Base-by-base conservation (phyloP, 1,139 yeast genomes). In the Blastobotrys serpentis region DNA sequence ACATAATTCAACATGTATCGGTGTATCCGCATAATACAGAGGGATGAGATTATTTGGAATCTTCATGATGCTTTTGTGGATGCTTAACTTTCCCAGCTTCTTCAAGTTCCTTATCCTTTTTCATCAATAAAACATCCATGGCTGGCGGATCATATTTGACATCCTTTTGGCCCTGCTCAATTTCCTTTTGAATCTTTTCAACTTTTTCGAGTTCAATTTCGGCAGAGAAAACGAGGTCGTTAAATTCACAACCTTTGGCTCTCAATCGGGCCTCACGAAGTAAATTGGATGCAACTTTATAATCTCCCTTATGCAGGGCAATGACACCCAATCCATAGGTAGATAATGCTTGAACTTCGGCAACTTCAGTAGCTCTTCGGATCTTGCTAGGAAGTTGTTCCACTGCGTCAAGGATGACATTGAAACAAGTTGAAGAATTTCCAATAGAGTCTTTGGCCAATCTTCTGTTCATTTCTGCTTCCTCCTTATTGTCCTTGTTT, bases 281-380 rank as follows among this genome's bases (percentile, higher is more conserved):
- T 26, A 78, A 68, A 32, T 81, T 72, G 55, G 79, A 81, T 0
- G 96, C 89, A 53, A 74, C 71, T 19, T 74, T 75, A 50, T 74
- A 72, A 18, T 82, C 69, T 1, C 80, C 75, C 34, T 72, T 60
- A 60, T 86, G 89, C 16, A 86, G 67, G 44, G 80, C 76, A 13
- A 87, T 76, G 3, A 89, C 95, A 0, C 96, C 98, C 37, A 87
- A 71, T 0, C 96, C 95, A 61, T 87, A 90, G 0, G 88, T 81
- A 0, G 96, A 81, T 60, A 88, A 71, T 0, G 95, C 95, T 26
- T 84, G 79, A 1, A 86, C 81, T 55, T 86, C 88, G 4, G 75
- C 74, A 8, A 77, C 73, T 13, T 73, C 69, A 4, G 69, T 67
- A 29, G 74, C 74, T 17, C 77, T 66, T 34, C 75, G 67, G 30